These are phyloP conservation scores for Colletotrichum viniferum DNA, from an alignment of 2,329 filamentous ascomycete species.

Conservation along the genomic window DNA sequence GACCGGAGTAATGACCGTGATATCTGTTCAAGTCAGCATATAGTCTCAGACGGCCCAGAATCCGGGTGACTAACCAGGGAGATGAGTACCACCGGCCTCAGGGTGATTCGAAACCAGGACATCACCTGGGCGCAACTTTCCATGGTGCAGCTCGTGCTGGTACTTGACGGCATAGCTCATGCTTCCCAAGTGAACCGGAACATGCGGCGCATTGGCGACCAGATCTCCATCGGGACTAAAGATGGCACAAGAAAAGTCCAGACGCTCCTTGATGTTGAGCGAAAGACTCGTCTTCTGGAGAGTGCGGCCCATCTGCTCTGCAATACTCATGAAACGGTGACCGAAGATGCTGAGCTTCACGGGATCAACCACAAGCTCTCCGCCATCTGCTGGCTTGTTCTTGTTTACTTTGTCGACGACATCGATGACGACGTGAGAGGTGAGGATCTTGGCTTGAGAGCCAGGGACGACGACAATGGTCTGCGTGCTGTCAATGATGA, in stretches of 20 bases:
- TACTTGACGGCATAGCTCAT: slow-evolving; percentile 78
- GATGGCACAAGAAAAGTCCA: slow-evolving; percentile 82
- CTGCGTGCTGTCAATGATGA: slow-evolving; percentile 71
- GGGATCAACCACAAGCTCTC: slow-evolving; percentile 56
- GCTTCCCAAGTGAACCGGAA: slow-evolving; percentile 74
- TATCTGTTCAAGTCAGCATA: slow-evolving; percentile 19
- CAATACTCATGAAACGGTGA: slow-evolving; percentile 83
- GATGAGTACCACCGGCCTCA: slow-evolving; percentile 34
- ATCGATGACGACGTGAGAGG: slow-evolving; percentile 44
- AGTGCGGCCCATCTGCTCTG: slow-evolving; percentile 81
- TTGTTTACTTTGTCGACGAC: slow-evolving; percentile 22
- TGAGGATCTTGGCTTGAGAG: slow-evolving; percentile 52
- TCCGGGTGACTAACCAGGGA: slow-evolving; percentile 27
- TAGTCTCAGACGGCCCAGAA: accelerated
- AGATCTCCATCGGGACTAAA: slow-evolving; percentile 77
- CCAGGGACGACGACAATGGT: slow-evolving; percentile 74
- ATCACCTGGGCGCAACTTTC: slow-evolving; percentile 35
- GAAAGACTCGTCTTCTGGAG: slow-evolving; percentile 81
- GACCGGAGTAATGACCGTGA: slow-evolving; percentile 41
- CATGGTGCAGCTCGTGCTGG: slow-evolving; percentile 66
- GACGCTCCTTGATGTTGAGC: slow-evolving; percentile 79
- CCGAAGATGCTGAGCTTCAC: slow-evolving; percentile 79
- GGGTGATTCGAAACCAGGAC: slow-evolving; percentile 38
- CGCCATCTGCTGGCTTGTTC: slow-evolving; percentile 1
- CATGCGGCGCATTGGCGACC: slow-evolving; percentile 77